These are phyloP conservation scores for Pisolithus thermaeus DNA, from an alignment of 1,284 basidiomycete species.

Conservation along the genomic window DNA sequence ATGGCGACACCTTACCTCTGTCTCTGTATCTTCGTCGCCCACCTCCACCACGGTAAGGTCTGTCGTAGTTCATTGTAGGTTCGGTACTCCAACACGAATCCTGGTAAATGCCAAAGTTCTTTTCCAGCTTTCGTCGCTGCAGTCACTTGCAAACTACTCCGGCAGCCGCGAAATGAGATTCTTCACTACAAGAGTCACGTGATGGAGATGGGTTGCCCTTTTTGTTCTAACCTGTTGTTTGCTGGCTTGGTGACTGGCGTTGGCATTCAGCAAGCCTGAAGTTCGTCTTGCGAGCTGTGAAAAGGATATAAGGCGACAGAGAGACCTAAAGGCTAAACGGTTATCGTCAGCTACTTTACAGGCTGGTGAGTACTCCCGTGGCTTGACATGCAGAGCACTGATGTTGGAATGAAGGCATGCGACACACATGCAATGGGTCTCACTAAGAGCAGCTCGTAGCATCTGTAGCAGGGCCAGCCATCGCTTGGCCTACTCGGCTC, in stretches of 20 bases:
- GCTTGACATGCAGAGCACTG: not conserved
- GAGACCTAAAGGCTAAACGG: not conserved
- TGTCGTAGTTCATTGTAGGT: slow-evolving; percentile 41
- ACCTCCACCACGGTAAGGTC: slow-evolving; percentile 35
- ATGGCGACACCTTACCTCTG: slow-evolving; percentile 38
- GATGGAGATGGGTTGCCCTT: not conserved
- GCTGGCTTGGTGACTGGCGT: too few relatives aligned
- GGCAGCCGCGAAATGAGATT: not conserved
- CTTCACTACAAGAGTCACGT: slow-evolving; percentile 6
- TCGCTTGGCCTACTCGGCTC: not conserved
- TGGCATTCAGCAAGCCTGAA: too few relatives aligned
- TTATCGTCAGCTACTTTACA: not conserved
- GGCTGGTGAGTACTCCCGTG: slow-evolving; percentile 13
- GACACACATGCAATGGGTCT: slow-evolving; percentile 59
- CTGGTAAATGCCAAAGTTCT: slow-evolving; percentile 13
- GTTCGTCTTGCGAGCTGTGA: not conserved
- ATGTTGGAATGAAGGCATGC: slow-evolving; percentile 37
- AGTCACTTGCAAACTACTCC: not conserved
- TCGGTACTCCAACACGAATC: slow-evolving; percentile 4
- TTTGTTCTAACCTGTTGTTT: too few relatives aligned
- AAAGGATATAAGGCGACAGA: not conserved
- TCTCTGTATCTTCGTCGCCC: slow-evolving; percentile 31
- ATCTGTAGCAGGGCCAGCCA: slow-evolving; percentile 2
- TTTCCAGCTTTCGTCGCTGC: not conserved
- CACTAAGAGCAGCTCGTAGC: slow-evolving; percentile 42